Conservation (phyloP, 805 yeast genomes). For the Candida hungchunana region DNA sequence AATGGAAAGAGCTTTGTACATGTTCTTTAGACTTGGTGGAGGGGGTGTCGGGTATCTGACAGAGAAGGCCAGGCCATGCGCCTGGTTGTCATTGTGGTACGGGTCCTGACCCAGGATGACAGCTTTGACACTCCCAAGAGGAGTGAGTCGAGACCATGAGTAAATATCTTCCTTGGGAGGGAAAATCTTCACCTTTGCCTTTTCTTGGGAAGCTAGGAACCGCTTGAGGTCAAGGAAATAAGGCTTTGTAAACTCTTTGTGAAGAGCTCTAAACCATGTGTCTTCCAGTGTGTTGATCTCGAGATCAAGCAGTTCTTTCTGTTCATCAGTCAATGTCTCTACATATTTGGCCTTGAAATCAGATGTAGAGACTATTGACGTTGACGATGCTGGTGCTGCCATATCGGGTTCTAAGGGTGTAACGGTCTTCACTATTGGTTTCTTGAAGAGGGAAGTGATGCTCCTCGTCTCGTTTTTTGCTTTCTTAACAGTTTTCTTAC, state of each 20-base stretch:
- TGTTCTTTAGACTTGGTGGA: slow-evolving; percentile 85
- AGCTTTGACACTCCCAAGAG: slow-evolving; percentile 67
- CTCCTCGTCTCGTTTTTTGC: background rate
- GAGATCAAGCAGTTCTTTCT: slow-evolving; percentile 46
- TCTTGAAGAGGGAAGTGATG: slow-evolving; percentile 11
- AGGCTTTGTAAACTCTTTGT: slow-evolving; percentile 74
- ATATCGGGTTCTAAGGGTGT: background rate
- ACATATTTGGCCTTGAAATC: slow-evolving; percentile 14
- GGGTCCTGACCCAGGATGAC: slow-evolving; percentile 95
- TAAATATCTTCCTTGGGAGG: slow-evolving; percentile 79
- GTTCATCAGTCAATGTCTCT: slow-evolving; percentile 31
- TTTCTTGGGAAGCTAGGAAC: slow-evolving; percentile 49
- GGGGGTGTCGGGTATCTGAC: slow-evolving; percentile 81
- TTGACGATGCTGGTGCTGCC: background rate
- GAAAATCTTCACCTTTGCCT: slow-evolving; percentile 52
- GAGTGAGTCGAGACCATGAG: slow-evolving; percentile 89
- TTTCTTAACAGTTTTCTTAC: too few species aligned
- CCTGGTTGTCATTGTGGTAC: slow-evolving; percentile 87
- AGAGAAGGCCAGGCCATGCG: slow-evolving; percentile 94
- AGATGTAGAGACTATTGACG: background rate
- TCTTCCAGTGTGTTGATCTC: slow-evolving; percentile 71
- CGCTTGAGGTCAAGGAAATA: slow-evolving; percentile 72
- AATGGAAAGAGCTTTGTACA: slow-evolving; percentile 71
- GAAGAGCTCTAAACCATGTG: slow-evolving; percentile 72
- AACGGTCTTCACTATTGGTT: background rate